These are phyloP conservation scores for Citrus inodora DNA, from an alignment of 345 rosid genomes.

Conservation along the genomic window DNA sequence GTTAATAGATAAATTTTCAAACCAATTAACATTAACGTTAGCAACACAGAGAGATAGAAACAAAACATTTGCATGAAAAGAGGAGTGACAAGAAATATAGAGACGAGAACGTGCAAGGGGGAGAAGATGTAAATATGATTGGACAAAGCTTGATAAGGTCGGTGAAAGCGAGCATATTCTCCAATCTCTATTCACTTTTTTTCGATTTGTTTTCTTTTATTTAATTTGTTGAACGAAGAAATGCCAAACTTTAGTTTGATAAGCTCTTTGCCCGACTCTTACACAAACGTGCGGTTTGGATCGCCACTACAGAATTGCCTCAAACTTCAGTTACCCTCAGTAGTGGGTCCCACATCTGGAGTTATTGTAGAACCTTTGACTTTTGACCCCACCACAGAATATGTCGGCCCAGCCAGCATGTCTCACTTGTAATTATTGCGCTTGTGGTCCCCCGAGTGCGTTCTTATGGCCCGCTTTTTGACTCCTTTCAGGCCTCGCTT, in stretches of 20 bases:
- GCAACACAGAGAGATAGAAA: not conserved
- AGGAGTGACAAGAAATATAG: not conserved
- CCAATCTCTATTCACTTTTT: not conserved
- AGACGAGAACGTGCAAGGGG: conserved; percentile 27
- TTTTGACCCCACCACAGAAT: conserved; percentile 6
- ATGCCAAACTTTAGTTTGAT: not conserved
- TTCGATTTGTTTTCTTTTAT: not conserved
- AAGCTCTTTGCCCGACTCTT: not conserved
- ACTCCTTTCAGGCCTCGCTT: not conserved
- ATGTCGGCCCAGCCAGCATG: conserved; percentile 4
- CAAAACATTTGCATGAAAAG: not conserved
- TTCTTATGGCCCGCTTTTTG: not conserved
- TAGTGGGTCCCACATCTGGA: not conserved
- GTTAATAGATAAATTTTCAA: not conserved
- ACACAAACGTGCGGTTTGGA: not conserved
- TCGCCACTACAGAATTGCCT: not conserved
- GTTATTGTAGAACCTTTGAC: not conserved
- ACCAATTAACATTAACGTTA: not conserved
- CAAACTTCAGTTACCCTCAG: too few species aligned
- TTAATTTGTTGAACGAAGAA: not conserved
- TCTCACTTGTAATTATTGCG: not conserved
- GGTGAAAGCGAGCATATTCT: conserved; percentile 33
- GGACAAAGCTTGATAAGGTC: conserved; percentile 41
- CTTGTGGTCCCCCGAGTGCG: conserved; percentile 4
- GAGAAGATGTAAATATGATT: conserved; percentile 7